Evolutionary conservation across 352 stramenopile species (phyloP), one percentile per base, ranked within the genome.

Genomic region (Globisporangium parvum): DNA sequence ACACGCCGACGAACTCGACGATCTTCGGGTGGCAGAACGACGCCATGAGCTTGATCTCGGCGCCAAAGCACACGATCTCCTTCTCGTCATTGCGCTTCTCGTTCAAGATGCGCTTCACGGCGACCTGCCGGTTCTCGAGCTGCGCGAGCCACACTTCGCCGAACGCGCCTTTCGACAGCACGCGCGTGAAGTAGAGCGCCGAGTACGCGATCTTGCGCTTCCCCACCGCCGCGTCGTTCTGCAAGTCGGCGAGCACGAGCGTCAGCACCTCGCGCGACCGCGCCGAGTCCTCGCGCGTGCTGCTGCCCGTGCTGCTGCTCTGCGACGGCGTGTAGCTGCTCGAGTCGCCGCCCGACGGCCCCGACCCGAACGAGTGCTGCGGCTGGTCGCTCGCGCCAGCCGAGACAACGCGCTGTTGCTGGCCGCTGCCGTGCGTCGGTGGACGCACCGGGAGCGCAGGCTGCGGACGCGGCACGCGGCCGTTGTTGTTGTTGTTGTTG

Each of bases 11-110:
- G 51, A 93, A 91, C 62, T 87, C 73, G 55, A 92, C 78, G 57
- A 93, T 92, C 63, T 92, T 91, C 0, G 79, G 77, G 59, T 93
- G 84, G 1, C 60, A 80, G 40, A 93, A 89, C 14, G 67, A 81
- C 44, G 80, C 79, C 80, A 93, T 93, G 61, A 93, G 73, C 73
- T 87, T 88, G 68, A 93, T 91, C 66, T 93, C 83, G 11, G 78
- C 79, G 26, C 67, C 80, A 53, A 93, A 93, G 60, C 77, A 87
- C 71, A 91, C 75, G 57, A 93, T 88, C 61, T 92, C 81, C 55
- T 87, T 88, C 63, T 83, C 75, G 56, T 91, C 80, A 59, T 90
- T 85, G 45, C 80, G 81, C 64, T 87, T 88, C 60, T 93, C 84
- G 41, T 79, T 80, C 50, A 92, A 40, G 31, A 93, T 89, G 5